A percentile compares a stretch with the other conserved stretches of the same genome.
Evolutionary conservation across 352 stramenopile genomes (phyloP).

Genomic region (Globisporangium nodosum): DNA sequence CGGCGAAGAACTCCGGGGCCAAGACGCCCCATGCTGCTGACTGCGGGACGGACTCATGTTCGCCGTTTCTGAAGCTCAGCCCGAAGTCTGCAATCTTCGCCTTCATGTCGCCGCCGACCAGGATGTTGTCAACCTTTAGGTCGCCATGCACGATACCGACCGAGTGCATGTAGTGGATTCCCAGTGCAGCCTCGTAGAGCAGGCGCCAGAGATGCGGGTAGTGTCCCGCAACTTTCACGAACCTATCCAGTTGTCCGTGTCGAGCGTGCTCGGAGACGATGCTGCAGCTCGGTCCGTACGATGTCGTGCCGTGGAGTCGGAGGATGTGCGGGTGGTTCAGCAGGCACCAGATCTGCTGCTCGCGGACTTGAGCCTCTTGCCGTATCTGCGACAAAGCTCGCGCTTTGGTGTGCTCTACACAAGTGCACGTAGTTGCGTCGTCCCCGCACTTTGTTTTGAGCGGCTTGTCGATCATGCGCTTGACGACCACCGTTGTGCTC

Average conservation of each 20-base stretch:
- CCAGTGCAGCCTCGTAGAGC: slow-evolving; percentile 21
- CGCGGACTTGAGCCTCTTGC: not conserved
- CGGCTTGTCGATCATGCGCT: not conserved
- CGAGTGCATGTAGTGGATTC: slow-evolving; percentile 64
- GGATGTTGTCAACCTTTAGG: slow-evolving; percentile 57
- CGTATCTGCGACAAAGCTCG: not conserved
- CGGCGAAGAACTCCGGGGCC: not conserved
- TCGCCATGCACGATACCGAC: slow-evolving; percentile 40
- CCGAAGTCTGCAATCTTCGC: slow-evolving; percentile 81
- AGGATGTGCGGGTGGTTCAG: slow-evolving; percentile 8
- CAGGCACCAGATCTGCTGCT: slow-evolving; percentile 1
- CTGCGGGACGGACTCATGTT: not conserved
- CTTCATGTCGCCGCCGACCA: slow-evolving; percentile 38
- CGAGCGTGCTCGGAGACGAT: slow-evolving; percentile 1
- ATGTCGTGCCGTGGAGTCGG: not conserved
- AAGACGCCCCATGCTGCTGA: not conserved
- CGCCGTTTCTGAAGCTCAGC: slow-evolving; percentile 2
- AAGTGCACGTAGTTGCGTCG: not conserved
- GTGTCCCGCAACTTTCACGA: not conserved
- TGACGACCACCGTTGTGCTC: not conserved
- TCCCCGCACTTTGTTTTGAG: not conserved
- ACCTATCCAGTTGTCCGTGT: not conserved
- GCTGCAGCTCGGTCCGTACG: not conserved
- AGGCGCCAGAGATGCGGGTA: slow-evolving; percentile 15
- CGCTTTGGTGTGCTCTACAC: not conserved